Percentiles rank a stretch among this genome's conserved stretches.
These are phyloP conservation scores for Arabis alpina DNA, from an alignment of 345 rosid species.

Conservation along the genomic window DNA sequence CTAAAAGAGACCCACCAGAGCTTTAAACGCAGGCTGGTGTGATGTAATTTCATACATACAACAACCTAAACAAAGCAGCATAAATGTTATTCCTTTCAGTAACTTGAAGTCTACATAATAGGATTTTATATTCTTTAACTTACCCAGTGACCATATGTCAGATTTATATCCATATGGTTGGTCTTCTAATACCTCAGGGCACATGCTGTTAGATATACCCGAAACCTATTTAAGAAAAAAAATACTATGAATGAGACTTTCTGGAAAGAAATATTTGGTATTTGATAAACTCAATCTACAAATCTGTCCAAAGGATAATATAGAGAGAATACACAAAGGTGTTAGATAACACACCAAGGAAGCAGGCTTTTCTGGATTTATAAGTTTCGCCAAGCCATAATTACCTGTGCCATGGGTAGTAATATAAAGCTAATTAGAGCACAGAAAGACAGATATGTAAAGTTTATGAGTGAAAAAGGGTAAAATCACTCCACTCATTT, in stretches of 20 bases:
- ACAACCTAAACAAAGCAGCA: conserved; percentile 68
- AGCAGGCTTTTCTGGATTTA: conserved; percentile 81
- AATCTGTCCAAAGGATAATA: conserved; percentile 16
- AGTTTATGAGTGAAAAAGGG: conserved; percentile 34
- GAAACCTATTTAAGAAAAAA: conserved; percentile 58
- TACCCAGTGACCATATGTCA: conserved; percentile 98
- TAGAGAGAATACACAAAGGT: conserved; percentile 3
- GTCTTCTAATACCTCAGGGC: conserved; percentile 92
- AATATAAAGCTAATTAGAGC: conserved; percentile 36
- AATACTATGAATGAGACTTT: conserved; percentile 9
- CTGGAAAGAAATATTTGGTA: not conserved
- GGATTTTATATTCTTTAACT: conserved; percentile 40
- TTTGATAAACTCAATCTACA: conserved; percentile 10
- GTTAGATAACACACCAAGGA: conserved; percentile 61
- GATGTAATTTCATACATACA: conserved; percentile 97
- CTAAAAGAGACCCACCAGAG: conserved; percentile 65
- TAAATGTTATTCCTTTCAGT: conserved; percentile 27
- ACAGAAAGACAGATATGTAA: conserved; percentile 23
- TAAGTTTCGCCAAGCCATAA: conserved; percentile 91
- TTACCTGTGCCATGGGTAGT: conserved; percentile 64
- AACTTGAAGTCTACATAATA: conserved; percentile 12
- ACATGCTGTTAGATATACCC: conserved; percentile 93
- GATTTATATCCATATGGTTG: conserved; percentile 94
- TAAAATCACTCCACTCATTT: conserved; percentile 27
- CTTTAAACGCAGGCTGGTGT: conserved; percentile 93